These are phyloP conservation scores for Quercus variabilis DNA, from an alignment of 306 rosid species.

Conservation along the genomic window DNA sequence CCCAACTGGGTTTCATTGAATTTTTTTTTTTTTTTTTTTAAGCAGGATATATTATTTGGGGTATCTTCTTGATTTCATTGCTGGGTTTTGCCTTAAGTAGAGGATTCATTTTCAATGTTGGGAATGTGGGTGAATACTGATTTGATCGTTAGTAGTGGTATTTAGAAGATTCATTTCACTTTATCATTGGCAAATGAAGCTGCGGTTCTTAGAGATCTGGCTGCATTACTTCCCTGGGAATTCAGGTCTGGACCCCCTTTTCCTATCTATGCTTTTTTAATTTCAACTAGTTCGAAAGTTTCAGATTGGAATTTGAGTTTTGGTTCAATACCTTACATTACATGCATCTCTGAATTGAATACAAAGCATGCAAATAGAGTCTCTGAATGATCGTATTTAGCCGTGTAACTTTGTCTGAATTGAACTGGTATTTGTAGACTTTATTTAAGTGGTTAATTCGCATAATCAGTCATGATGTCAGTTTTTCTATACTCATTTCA, in stretches of 20 bases:
- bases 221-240: slow-evolving; percentile 37
- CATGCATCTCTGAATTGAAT: slow-evolving; percentile 16
- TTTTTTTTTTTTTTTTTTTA: slow-evolving; percentile 13
- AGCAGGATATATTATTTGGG: neutral
- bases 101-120: slow-evolving; percentile 34
- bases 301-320: slow-evolving; percentile 22
- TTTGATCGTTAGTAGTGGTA: slow-evolving; percentile 24
- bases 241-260: slow-evolving; percentile 31
- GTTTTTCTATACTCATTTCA: slow-evolving; percentile 2
- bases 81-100: slow-evolving; percentile 9
- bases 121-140: slow-evolving; percentile 46
- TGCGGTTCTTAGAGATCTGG: slow-evolving; percentile 49
- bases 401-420: neutral
- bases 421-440: neutral
- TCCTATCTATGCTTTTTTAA: slow-evolving; percentile 1
- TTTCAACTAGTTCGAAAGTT: slow-evolving; percentile 17
- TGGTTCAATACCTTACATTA: slow-evolving; percentile 17
- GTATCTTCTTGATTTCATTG: slow-evolving; percentile 19
- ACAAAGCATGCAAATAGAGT: neutral
- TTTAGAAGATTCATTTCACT: slow-evolving; percentile 29
- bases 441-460: neutral
- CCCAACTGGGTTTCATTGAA: slow-evolving; percentile 23
- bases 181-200: slow-evolving; percentile 63
- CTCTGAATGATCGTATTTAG: neutral
- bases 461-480: slow-evolving; percentile 22